These are phyloP conservation scores for Cercospora sojina DNA, from an alignment of 2,329 filamentous ascomycete species.

Conservation along the genomic window DNA sequence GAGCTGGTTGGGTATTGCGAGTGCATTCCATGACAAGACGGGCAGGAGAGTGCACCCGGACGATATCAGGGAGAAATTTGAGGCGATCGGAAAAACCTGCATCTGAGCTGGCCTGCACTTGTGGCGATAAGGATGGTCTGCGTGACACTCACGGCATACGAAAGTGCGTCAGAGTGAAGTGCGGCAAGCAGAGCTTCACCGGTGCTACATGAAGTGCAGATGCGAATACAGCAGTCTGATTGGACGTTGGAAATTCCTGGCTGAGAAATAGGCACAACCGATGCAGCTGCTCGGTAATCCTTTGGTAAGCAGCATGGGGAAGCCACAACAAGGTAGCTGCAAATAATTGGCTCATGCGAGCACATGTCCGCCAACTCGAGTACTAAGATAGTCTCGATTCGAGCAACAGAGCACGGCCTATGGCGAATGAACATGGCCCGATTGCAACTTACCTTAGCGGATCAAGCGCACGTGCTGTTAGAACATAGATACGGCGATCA, in stretches of 20 bases:
- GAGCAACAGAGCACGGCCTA: background rate
- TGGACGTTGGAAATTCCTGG: background rate
- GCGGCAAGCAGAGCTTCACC: background rate
- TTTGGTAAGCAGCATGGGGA: slow-evolving; percentile 4
- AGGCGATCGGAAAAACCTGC: slow-evolving; percentile 23
- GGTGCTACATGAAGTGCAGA: background rate
- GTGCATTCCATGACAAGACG: slow-evolving; percentile 51
- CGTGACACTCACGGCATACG: background rate
- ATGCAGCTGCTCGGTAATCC: slow-evolving; percentile 7
- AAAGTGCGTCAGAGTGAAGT: background rate
- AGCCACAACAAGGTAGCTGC: slow-evolving; percentile 8
- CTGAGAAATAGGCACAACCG: background rate
- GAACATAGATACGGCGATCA: background rate
- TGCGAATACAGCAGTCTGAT: background rate
- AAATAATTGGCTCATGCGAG: background rate
- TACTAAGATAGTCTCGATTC: background rate
- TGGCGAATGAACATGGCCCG: background rate
- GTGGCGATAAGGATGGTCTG: background rate
- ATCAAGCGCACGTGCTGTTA: background rate
- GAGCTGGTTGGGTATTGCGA: slow-evolving; percentile 50
- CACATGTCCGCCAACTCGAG: background rate
- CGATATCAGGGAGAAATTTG: slow-evolving; percentile 46
- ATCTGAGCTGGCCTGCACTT: background rate
- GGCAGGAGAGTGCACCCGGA: slow-evolving; percentile 47
- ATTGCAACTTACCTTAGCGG: background rate